Percentiles rank a stretch among this genome's conserved stretches.
Evolutionary conservation across 305 asterid species (phyloP).

Genomic region (Solanum hybrid): DNA sequence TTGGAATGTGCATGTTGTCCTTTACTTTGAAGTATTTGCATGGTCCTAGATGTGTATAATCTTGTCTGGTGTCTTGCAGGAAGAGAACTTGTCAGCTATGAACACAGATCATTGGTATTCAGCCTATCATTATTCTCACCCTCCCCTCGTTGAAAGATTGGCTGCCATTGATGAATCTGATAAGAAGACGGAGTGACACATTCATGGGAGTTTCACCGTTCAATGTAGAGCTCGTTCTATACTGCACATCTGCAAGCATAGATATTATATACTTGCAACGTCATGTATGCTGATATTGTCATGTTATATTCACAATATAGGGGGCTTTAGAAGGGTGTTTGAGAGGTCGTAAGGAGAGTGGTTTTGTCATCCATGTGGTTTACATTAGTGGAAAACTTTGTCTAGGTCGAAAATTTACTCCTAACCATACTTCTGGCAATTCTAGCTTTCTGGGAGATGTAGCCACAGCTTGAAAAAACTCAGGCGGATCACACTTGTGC

Average conservation of each 20-base stretch:
- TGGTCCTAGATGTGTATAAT: neutral
- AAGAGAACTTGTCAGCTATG: constrained; percentile 91
- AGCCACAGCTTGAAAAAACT: neutral
- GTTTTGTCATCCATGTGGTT: neutral
- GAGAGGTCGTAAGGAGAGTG: neutral
- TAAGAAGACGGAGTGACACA: constrained; percentile 62
- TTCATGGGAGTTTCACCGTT: neutral
- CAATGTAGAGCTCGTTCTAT: neutral
- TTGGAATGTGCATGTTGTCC: neutral
- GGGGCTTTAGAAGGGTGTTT: neutral
- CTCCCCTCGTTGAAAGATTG: constrained; percentile 91
- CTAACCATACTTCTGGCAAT: neutral
- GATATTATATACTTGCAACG: neutral
- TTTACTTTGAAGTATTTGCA: neutral
- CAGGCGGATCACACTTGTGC: neutral
- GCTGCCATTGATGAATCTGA: constrained; percentile 76
- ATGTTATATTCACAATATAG: neutral
- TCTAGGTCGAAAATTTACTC: neutral
- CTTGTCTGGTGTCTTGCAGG: constrained; percentile 35
- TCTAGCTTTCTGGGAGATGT: neutral
- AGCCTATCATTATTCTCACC: constrained; percentile 98
- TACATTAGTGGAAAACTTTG: neutral
- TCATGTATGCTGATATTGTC: neutral
- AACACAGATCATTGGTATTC: constrained; percentile 97
- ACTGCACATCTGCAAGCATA: neutral